phyloP scores from a whole-genome alignment of 192 early-diverging fungal species.

The Lobosporangium transversale region DNA sequence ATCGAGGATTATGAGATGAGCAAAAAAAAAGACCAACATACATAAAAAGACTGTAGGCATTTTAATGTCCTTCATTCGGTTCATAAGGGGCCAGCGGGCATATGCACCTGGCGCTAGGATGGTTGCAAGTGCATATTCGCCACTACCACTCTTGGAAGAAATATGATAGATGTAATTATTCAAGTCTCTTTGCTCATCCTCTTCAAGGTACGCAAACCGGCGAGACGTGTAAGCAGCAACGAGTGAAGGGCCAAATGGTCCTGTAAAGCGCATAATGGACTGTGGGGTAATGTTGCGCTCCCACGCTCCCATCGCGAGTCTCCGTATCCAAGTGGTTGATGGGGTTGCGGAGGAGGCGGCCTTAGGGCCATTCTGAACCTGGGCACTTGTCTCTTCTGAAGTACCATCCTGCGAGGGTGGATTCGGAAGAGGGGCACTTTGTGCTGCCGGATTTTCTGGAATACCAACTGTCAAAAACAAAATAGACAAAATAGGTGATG shows the following conservation, averaged over 20 bases:
- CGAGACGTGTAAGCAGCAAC: conserved; percentile 64
- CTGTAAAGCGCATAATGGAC: conserved; percentile 76
- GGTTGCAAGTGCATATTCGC: conserved; percentile 83
- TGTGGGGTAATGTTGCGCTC: conserved; percentile 83
- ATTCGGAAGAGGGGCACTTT: conserved; percentile 32
- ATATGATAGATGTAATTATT: conserved; percentile 88
- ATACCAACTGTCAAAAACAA: conserved; percentile 61
- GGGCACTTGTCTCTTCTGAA: too few species aligned
- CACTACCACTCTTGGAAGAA: conserved; percentile 76
- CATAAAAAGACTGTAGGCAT: conserved; percentile 84
- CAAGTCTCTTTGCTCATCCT: conserved; percentile 71
- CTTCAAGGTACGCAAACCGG: conserved; percentile 73
- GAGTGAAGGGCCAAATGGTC: conserved; percentile 81
- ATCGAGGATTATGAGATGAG: neutral
- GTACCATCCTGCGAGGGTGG: conserved; percentile 11
- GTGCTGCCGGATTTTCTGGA: conserved; percentile 63
- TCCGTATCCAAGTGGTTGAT: conserved; percentile 36
- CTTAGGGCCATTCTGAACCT: neutral
- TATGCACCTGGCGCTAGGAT: conserved; percentile 85
- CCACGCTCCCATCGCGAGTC: conserved; percentile 71
- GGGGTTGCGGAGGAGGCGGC: conserved; percentile 10
- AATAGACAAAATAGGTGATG: neutral
- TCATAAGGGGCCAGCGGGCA: conserved; percentile 79
- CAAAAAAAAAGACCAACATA: conserved; percentile 26
- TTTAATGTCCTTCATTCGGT: conserved; percentile 65